Evolutionary conservation across 371 early-diverging fungal species (phyloP), one percentile per base, ranked within the genome.

Genomic region (Cokeromyces recurvatus): DNA sequence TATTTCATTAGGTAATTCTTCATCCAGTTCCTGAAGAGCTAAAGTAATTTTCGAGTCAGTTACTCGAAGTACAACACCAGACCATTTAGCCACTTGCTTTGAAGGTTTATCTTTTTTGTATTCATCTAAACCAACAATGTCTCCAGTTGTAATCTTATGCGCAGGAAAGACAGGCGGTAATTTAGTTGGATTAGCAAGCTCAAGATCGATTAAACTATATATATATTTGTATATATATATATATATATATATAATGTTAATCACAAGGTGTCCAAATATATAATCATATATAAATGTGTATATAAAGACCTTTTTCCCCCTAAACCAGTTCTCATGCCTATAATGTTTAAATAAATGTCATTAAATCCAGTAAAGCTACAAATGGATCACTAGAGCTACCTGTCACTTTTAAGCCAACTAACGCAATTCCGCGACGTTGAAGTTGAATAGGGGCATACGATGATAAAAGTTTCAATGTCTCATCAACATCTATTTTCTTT

Each of bases 111-210:
- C 75, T 55, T 54, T 71, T 58, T 66, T 73, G 43, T 81, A 78
- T 32, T 79, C 79, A 31, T 84, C 84, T 5, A 90, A 17, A 8
- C 81, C 77, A 8, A 89, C 89, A 47, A 91, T 85, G 61, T 91
- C 90, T 20, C 90, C 90, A 0, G 84, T 71, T 4, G 80, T 67
- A 21, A 91, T 66, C 44, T 76, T 72, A 55, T 87, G 85, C 0
- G 86, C 51, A 1, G 87, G 87, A 14, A 90, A 71, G 2, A 66
- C 41, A 11, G 77, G 73, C 9, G 81, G 77, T 10, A 63, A 59
- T 0, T 74, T 64, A 2, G 61, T 65, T 0, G 81, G 71, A 19
- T 77, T 66, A 0, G 69, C 78, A 4, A 79, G 73, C 38, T 87
- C 88, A 10, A 86, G 52, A 24, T 87, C 88, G 10, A 89, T 62